Conservation (phyloP, 164 flowering plant species). For the Kingdonia uniflora region DNA sequence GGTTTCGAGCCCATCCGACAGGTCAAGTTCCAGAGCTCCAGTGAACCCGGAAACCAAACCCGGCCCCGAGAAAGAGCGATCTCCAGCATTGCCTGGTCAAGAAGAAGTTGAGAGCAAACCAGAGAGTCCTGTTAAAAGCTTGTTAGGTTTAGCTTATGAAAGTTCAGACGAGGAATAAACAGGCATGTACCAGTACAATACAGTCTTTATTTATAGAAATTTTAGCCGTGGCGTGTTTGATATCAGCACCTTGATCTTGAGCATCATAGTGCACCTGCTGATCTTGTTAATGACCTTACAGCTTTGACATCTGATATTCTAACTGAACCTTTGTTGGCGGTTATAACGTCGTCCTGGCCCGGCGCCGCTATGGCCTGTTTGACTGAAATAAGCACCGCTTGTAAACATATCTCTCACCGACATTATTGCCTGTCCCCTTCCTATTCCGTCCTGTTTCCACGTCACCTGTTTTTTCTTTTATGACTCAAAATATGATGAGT, state of each 20-base stretch:
- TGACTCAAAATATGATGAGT: no score
- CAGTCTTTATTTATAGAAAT: slow-evolving; percentile 1
- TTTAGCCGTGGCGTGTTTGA: no score
- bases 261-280: slow-evolving; percentile 16
- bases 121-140: slow-evolving; percentile 43
- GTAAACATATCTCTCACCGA: slow-evolving; percentile 18
- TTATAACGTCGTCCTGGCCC: slow-evolving; percentile 9
- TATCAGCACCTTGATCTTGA: slow-evolving; percentile 9
- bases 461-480: slow-evolving; percentile 24
- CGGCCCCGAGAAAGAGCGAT: slow-evolving; percentile 6
- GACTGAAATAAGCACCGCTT: slow-evolving; percentile 15
- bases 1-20: slow-evolving; percentile 32
- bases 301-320: slow-evolving; percentile 10
- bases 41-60: slow-evolving; percentile 6
- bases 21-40: slow-evolving; percentile 11
- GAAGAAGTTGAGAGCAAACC: slow-evolving; percentile 14
- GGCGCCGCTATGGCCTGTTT: slow-evolving; percentile 4
- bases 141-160: slow-evolving; percentile 66
- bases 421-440: slow-evolving; percentile 12
- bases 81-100: slow-evolving; percentile 2
- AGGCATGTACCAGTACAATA: slow-evolving; percentile 7
- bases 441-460: slow-evolving; percentile 25
- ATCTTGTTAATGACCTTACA: slow-evolving; percentile 17
- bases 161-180: slow-evolving; percentile 53
- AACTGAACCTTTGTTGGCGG: slow-evolving; percentile 14